Evolutionary conservation across 495 filamentous ascomycete genomes (phyloP), one percentile per base, ranked within the genome.

Genomic region (Platismatia glauca): DNA sequence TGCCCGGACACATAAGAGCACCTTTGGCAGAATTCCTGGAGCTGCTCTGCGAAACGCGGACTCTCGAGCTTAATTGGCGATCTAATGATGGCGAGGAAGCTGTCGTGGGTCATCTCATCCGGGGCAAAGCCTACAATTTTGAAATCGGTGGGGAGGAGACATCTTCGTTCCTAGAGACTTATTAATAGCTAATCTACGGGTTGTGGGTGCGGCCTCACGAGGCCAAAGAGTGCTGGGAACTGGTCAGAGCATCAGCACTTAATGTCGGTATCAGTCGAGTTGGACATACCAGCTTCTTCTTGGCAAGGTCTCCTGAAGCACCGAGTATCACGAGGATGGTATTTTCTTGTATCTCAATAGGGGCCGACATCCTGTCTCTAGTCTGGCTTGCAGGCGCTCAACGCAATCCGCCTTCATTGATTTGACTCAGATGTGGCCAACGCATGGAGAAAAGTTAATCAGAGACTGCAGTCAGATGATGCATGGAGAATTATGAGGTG

Each of bases 231-330:
- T 15, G 62, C 68, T 58, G 66, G 68, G 53, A 63, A 70, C 68
- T 70, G 29, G 9, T 9, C 13, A 16, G 3, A 33, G 7, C 11
- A 2, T 55, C 27, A 62, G 60, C 52, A 3, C 7, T 9, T 22
- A 33, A 4, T 2, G 3, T 9, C 4, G 50, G 50, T 5, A 6
- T 31, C 4, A 8, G 20, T 2, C 13, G 16, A 9, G 1, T 33
- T n/a, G 18, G n/a, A 44, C 39, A 31, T 57, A 66, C 68, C 20
- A 70, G 58, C 37, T 70, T 70, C 63, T 70, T 70, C 55, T 55
- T 60, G 11, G 68, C 68, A 37, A 70, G 68, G 16, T 70, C 66
- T 7, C 68, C 68, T 2, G 68, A 70, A 41, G 68, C 68, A n/a
- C 68, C 68, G 1, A 68, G 38, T 4, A 70, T 34, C 11, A 68